Base-by-base conservation (phyloP, 768 basidiomycete species). In the Tricholoma saponaceum region DNA sequence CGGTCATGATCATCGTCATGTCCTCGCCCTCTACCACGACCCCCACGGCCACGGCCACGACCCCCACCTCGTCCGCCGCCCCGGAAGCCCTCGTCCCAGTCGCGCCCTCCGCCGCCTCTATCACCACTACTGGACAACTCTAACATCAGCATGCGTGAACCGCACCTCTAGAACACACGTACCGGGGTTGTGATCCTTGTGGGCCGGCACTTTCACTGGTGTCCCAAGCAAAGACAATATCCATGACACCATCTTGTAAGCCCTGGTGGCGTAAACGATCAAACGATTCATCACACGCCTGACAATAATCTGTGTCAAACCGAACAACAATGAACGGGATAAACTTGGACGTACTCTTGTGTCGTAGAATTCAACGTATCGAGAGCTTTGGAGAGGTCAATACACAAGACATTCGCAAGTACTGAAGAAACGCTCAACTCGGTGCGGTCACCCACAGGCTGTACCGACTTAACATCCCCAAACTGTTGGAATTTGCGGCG, bases 311-410 rank as follows among this genome's bases (percentile, higher is more conserved):
- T 59, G 4, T 10, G 20, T 33, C 49, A 41, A 5, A 64, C 12
- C 69, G 61, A 43, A 33, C 57, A 30, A 30, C 39, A 4, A 46
- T 35, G 4, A 33, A 13, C 35, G 8, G 18, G 8, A 43, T 53
- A 7, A 14, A 7, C 10, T 35, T 30, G 47, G 35, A 64, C 85
- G 69, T 62, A 90, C 93, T 69, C 93, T 76, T 22, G 83, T 91
- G 67, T 99, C 97, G 67, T 87, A 99, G 67, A 86, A 95, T 68
- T 98, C 95, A n/a, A 98, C 89, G 61, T 91, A 86, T 58, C 91
- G 87, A 64, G 92, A 90, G 63, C 94, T 98, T 58, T 0, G 41
- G 39, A 22, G 28, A 33, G n/a, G 54, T 54, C 37, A 57, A 18
- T 37, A 43, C 54, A 0, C 37, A 57, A 39, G 33, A 43, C 4